Percentiles rank a stretch among this genome's conserved stretches.
Evolutionary conservation across 164 flowering plant genomes (phyloP).

Genomic region (Brasenia schreberi): DNA sequence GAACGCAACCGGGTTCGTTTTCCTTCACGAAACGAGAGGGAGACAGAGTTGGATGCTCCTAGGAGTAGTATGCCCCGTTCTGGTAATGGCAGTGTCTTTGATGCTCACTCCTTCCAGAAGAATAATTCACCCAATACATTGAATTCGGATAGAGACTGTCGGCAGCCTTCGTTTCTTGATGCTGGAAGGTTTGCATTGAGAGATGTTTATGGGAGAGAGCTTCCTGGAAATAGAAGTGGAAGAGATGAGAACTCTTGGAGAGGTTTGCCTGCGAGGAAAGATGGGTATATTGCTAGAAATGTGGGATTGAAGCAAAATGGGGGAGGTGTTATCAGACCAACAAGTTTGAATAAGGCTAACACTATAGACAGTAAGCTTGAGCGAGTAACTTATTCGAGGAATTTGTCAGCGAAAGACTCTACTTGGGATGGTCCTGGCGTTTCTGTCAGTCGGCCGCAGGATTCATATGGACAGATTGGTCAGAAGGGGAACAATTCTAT

Average conservation of each 20-base stretch:
- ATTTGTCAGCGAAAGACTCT: constrained; percentile 9
- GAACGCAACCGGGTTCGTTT: constrained; percentile 50
- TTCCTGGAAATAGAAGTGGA: constrained; percentile 40
- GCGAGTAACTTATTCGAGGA: constrained; percentile 10
- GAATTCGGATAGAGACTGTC: background rate
- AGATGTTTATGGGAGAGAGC: constrained; percentile 10
- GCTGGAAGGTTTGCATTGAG: background rate
- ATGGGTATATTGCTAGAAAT: constrained; percentile 23
- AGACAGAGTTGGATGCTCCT: constrained; percentile 64
- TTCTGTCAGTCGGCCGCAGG: too few species aligned
- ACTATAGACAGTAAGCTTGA: constrained; percentile 30
- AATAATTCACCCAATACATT: background rate
- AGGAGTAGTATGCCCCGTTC: constrained; percentile 31
- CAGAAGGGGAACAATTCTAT: too few species aligned
- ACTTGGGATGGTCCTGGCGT: too few species aligned
- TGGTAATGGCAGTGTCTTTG: background rate
- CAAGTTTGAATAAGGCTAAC: constrained; percentile 21
- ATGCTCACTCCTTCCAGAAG: background rate
- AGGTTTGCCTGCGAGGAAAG: constrained; percentile 27
- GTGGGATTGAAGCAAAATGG: constrained; percentile 22
- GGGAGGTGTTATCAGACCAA: constrained; percentile 17
- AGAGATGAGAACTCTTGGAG: constrained; percentile 55
- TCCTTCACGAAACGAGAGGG: constrained; percentile 40
- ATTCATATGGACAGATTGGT: too few species aligned
- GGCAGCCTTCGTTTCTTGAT: background rate